Evolutionary conservation across 495 filamentous ascomycete genomes (phyloP), one percentile per base, ranked within the genome.

Genomic region (Annulohypoxylon stygium): DNA sequence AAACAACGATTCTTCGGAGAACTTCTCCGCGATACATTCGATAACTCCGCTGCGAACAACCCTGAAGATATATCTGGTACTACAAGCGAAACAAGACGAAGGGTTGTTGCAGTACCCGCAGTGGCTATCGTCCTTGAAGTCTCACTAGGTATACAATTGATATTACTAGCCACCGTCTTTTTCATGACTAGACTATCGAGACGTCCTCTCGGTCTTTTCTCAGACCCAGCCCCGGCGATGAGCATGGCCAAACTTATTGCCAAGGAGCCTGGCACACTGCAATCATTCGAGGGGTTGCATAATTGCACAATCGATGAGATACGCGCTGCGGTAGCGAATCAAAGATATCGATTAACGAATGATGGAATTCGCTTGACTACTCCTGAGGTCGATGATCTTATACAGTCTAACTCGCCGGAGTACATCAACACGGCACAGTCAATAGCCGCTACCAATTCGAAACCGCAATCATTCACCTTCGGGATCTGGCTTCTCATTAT

Each of bases 1-100:
- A 79, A 82, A 34, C 80, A 81, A 41, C 74, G 82, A 6, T 82
- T 78, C 47, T 74, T 82, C 65, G 82, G 79, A 0, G 82, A 83
- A 34, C 67, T 78, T 0, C 41, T 82, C 7, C 76, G 79, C 37
- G 58, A 80, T 33, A 55, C 66, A 0, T 78, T 81, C 26, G 39
- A 65, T 18, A 11, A 45, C 1, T 14, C 37, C 10, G 10, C 57
- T 7, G 6, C 12, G 5, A 25, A 60, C 18, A 45, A 14, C 18
- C 57, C 57, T 26, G 16, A 3, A 9, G 37, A 43, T 0, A 39
- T 43, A 12, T 18, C 37, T 43, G 57, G 57, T 37, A 39, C 18
- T 45, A 60, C 57, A 16, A n/a, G 18, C 34, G 57, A 60, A 14
- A 71, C 20, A 9, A 36, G 58, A 41, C 47, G 66, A 26, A 62